Evolutionary conservation across 2,329 filamentous ascomycete species (phyloP).

Genomic region (Chrysoporthe puriensis): DNA sequence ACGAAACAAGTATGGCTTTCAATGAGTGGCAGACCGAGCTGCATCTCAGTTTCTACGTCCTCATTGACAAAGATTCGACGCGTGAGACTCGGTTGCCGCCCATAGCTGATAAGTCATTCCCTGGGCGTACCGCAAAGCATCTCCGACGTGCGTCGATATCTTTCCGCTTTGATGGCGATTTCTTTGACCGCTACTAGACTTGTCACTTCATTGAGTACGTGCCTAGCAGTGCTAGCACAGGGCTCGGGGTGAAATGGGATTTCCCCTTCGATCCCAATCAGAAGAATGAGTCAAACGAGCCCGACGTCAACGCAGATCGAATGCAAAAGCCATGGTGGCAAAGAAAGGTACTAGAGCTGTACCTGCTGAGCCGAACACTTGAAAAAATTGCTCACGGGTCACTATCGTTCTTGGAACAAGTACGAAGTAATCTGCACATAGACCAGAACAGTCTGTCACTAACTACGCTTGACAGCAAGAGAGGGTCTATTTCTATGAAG

Average conservation of each 20-base stretch:
- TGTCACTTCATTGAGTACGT: constrained; percentile 34
- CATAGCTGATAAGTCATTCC: background rate
- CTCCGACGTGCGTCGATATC: constrained; percentile 31
- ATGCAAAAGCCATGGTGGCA: constrained; percentile 33
- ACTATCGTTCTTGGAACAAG: background rate
- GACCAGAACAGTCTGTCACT: background rate
- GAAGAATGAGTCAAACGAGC: background rate
- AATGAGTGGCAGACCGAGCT: constrained; percentile 39
- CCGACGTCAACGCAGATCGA: too few species aligned
- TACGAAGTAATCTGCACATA: background rate
- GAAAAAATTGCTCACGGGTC: background rate
- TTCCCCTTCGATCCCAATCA: background rate
- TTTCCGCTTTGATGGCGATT: constrained; percentile 38
- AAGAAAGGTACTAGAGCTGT: constrained; percentile 37
- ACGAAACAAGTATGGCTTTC: constrained; percentile 31
- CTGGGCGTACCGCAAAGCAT: background rate
- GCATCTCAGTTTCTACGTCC: constrained; percentile 35
- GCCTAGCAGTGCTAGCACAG: background rate
- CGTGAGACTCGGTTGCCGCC: background rate
- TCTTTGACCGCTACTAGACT: constrained; percentile 40
- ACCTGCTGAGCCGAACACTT: constrained; percentile 33
- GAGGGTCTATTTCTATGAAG: background rate
- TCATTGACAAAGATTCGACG: constrained; percentile 8
- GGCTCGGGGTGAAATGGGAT: background rate
- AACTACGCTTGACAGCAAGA: background rate